Conservation (phyloP, 1,139 yeast genomes). For the Trichomonascaceae sp. region DNA sequence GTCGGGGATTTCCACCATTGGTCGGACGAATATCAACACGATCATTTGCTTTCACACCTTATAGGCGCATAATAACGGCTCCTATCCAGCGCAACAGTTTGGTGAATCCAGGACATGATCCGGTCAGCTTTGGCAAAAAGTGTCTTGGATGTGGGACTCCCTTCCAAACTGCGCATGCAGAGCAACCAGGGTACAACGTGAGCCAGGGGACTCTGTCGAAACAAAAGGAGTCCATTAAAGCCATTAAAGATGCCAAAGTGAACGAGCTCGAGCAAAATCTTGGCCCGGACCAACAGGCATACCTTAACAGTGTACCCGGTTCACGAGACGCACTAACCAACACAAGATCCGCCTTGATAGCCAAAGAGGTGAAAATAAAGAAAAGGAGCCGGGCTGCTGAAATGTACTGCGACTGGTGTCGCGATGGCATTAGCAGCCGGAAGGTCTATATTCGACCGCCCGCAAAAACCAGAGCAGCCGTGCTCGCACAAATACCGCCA, state of each 20-base stretch:
- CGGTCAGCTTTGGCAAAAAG: conserved; percentile 3
- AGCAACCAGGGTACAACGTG: too few species aligned
- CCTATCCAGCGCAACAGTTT: too few species aligned
- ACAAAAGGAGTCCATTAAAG: too few species aligned
- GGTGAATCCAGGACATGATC: conserved; percentile 4
- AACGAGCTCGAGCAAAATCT: conserved; percentile 4
- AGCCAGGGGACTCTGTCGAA: too few species aligned
- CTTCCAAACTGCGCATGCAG: too few species aligned
- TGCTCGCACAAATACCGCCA: conserved; percentile 34
- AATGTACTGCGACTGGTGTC: conserved; percentile 11
- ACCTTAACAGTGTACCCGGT: conserved; percentile 7
- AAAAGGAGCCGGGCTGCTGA: conserved; percentile 6
- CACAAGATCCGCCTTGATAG: conserved; percentile 4
- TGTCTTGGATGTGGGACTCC: conserved; percentile 35
- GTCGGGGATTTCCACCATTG: background rate
- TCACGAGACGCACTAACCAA: conserved; percentile 3
- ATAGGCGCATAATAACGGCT: too few species aligned
- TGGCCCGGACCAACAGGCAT: conserved; percentile 11
- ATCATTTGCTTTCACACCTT: background rate
- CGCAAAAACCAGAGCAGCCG: conserved; percentile 8
- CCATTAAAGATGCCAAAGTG: conserved; percentile 1
- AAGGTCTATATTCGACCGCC: conserved; percentile 9
- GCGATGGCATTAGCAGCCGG: conserved; percentile 6
- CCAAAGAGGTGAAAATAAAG: conserved; percentile 5
- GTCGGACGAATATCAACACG: background rate